Base-by-base conservation (phyloP, 768 basidiomycete species). In the Boletales sp. region DNA sequence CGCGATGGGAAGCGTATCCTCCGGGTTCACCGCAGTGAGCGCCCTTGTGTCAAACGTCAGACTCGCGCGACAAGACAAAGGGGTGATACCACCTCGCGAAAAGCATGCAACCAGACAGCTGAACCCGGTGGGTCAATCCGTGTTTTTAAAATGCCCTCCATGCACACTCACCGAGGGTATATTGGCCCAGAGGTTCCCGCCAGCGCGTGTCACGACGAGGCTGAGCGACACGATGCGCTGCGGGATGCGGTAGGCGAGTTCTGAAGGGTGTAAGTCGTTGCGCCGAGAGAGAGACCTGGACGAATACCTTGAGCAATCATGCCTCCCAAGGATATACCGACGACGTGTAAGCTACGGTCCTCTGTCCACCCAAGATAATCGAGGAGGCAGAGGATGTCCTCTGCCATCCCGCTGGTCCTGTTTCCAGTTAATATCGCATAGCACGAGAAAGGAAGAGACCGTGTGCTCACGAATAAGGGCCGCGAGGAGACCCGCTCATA, bases 341-440 rank as follows among this genome's bases (percentile, higher is more conserved):
- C 83, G 31, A 92, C 66, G 57, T 91, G 83, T 5, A 93, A 40
- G 41, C 77, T 75, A 6, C 78, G 78, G 10, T 78, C 67, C 8
- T 63, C 74, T 0, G 78, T 88, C 88, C 90, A 93, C 3, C 79
- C 83, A 8, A 93, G 55, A 56, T 81, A 78, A 57, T 92, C 77
- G 5, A 93, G 72, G 5, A 91, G 73, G 12, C 73, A 77, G 25
- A 90, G 67, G 8, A 74, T 72, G 53, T 93, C 90, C 49, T 84
- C 79, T 3, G 90, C 90, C 90, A 92, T 91, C 2, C 73, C 83
- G 44, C 74, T 76, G 13, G 89, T 86, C 33, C 87, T 90, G 39
- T 46, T 14, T 4, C 14, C 4, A 4, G 45, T 60, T n/a, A 59
- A 43, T 31, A 30, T 8, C 1, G 3, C 11, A 11, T 28, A 28